A percentile compares a stretch with the other conserved stretches of the same genome.
Conservation (phyloP, 108 stramenopile species). For the Seminavis robusta region DNA sequence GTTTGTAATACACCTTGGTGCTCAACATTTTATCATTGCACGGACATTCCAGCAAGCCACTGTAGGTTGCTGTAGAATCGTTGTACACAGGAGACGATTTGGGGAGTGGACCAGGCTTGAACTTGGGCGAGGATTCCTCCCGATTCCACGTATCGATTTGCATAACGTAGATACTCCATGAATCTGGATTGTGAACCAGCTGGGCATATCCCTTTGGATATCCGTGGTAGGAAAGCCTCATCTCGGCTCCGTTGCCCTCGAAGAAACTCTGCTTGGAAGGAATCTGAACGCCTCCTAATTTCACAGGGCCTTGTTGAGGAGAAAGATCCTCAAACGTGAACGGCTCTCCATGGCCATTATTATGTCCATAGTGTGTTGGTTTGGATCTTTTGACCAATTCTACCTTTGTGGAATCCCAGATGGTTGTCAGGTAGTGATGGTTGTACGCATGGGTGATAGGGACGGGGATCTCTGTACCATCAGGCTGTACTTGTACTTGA, state of each 20-base stretch:
- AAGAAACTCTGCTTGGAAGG: constrained; percentile 22
- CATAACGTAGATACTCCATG: constrained; percentile 25
- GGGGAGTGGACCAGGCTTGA: constrained; percentile 17
- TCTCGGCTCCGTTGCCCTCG: constrained; percentile 42
- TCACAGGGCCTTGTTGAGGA: no score
- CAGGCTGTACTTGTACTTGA: constrained; percentile 15
- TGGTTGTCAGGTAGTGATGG: constrained; percentile 33
- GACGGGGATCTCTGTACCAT: constrained; percentile 27
- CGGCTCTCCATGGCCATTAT: no score
- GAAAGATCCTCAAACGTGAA: background rate
- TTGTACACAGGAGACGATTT: constrained; percentile 20
- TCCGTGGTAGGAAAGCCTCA: constrained; percentile 28
- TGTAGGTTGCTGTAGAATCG: constrained; percentile 16
- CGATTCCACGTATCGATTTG: constrained; percentile 50
- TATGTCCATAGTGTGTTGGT: no score
- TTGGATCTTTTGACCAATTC: constrained; percentile 8
- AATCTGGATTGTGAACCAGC: constrained; percentile 16
- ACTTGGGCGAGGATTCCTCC: constrained; percentile 15
- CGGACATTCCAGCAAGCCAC: constrained; percentile 33
- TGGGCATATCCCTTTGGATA: constrained; percentile 45
- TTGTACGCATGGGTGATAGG: constrained; percentile 52
- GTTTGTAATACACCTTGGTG: no score
- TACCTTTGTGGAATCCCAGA: background rate
- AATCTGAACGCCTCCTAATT: background rate
- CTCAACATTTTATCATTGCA: constrained; percentile 24